phyloP scores from a whole-genome alignment of 1,139 yeast species.

The Spencermartinsiella ligniputridi region DNA sequence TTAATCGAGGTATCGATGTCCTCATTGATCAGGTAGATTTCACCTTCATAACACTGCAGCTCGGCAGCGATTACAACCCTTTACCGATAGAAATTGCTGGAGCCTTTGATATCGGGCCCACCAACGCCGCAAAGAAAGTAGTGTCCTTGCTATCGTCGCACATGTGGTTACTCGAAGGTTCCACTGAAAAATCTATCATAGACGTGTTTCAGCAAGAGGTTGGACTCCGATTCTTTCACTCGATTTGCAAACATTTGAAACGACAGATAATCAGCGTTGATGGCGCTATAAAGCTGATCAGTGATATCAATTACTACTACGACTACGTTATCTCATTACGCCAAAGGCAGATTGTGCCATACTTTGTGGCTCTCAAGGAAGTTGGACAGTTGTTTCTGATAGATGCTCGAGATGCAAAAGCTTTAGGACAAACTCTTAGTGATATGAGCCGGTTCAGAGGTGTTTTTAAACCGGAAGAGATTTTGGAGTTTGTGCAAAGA shows the following conservation, averaged over 20 bases:
- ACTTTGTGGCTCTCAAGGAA: constrained; percentile 76
- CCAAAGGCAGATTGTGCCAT: constrained; percentile 67
- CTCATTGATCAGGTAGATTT: constrained; percentile 71
- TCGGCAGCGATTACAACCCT: constrained; percentile 52
- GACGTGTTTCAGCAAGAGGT: constrained; percentile 94
- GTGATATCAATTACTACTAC: constrained; percentile 63
- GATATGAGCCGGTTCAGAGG: constrained; percentile 87
- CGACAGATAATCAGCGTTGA: constrained; percentile 65
- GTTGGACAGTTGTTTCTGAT: constrained; percentile 80
- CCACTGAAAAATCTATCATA: constrained; percentile 81
- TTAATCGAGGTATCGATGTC: constrained; percentile 85
- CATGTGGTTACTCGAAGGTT: constrained; percentile 67
- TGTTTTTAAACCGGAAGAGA: constrained; percentile 85
- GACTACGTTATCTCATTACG: constrained; percentile 61
- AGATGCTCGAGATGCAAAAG: constrained; percentile 70
- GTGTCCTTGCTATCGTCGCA: constrained; percentile 67
- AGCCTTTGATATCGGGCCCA: constrained; percentile 50
- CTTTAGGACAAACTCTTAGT: constrained; percentile 77
- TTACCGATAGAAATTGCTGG: constrained; percentile 20
- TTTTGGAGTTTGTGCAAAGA: constrained; percentile 84
- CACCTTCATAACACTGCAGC: constrained; percentile 46
- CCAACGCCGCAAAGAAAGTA: constrained; percentile 62
- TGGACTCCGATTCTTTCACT: constrained; percentile 77
- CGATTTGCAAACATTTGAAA: constrained; percentile 69
- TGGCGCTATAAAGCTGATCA: constrained; percentile 70